These are phyloP conservation scores for Melampsora larici-populina DNA, from an alignment of 1,284 basidiomycete genomes.

Conservation along the genomic window DNA sequence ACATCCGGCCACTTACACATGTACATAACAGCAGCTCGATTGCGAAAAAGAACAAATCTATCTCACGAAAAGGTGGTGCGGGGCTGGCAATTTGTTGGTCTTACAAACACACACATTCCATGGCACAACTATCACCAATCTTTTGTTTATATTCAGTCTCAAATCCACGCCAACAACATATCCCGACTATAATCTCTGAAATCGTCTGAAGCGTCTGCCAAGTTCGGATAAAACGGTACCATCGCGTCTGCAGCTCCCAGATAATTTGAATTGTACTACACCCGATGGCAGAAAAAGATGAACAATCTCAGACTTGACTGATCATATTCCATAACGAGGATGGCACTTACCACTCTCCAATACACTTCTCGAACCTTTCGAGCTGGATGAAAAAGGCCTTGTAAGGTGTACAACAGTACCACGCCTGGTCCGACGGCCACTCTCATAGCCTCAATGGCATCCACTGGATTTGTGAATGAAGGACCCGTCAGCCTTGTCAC, in stretches of 20 bases:
- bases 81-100: too few relatives aligned
- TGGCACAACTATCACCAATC: too few relatives aligned
- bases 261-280: slow-evolving; percentile 62
- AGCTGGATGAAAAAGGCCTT: slow-evolving; percentile 91
- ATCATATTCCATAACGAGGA: slow-evolving; percentile 65
- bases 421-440: slow-evolving; percentile 92
- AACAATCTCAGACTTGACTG: slow-evolving; percentile 60
- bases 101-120: background rate
- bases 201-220: slow-evolving; percentile 50
- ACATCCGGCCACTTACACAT: too few relatives aligned
- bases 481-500: slow-evolving; percentile 35
- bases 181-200: slow-evolving; percentile 51
- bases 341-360: slow-evolving; percentile 41
- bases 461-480: slow-evolving; percentile 47
- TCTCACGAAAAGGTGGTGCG: too few relatives aligned
- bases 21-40: too few relatives aligned
- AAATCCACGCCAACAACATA: slow-evolving; percentile 48
- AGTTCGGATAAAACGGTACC: slow-evolving; percentile 82
- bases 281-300: slow-evolving; percentile 58
- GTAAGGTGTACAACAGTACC: slow-evolving; percentile 81
- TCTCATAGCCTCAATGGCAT: slow-evolving; percentile 89
- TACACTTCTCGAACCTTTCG: slow-evolving; percentile 84
- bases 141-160: background rate
- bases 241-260: slow-evolving; percentile 82
- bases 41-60: too few relatives aligned